Base-by-base conservation (phyloP, 768 basidiomycete species). In the Russula compacta region DNA sequence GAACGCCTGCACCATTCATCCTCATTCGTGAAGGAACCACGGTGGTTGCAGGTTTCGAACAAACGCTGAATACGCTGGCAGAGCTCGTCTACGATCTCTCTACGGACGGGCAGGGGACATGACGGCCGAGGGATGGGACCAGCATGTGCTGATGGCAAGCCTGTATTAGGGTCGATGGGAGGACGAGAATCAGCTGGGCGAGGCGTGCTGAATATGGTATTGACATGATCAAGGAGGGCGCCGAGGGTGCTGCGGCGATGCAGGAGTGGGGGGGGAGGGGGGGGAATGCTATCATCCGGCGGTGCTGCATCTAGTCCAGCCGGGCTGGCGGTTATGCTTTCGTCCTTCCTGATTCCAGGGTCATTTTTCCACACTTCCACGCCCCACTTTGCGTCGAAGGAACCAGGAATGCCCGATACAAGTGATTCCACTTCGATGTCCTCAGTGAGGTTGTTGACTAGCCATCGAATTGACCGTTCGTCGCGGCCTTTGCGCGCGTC, bases 341-440 rank as follows among this genome's bases (percentile, higher is more conserved):
- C 38, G 9, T 58, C 39, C 2, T 24, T n/a, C 3, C 10, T 35
- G 49, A 8, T 9, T n/a, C 6, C 10, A 6, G 35, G 33, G 9
- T 43, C 50, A 15, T 19, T 40, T 43, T 33, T 43, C 56, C 60
- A 61, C 3, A 65, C 56, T 12, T 43, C 24, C 33, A 35, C 43
- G 21, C 60, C 60, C 56, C 56, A 61, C 33, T 38, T 24, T 1
- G 52, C 40, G 42, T 44, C 53, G 21, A 64, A 52, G 8, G 60
- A 64, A 6, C 64, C 64, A 1, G 60, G 56, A 12, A 65, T 65
- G 3, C 52, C 60, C 7, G 39, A 36, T 5, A 36, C 64, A 35
- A 65, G 38, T 11, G 64, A 43, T 17, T 65, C 64, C 51, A 65
- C 53, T 17, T 65, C 60, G 47, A 42, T 58, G 42, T 61, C 56